Evolutionary conservation across 345 rosid genomes (phyloP).

Genomic region (Corymbia maculata): DNA sequence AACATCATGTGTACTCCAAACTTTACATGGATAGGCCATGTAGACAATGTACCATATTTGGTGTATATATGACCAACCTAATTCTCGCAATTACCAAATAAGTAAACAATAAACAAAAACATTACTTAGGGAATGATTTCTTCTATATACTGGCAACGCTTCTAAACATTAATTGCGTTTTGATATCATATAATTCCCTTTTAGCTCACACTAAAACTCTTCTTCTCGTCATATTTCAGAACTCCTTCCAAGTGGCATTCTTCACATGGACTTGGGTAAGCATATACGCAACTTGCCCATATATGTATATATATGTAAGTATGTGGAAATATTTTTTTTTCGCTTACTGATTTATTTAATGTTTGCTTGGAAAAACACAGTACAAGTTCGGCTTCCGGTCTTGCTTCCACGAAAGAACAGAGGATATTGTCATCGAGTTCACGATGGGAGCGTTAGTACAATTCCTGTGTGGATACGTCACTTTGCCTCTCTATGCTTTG

Average conservation of each 20-base stretch:
- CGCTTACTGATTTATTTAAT: neutral
- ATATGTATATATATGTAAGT: no score
- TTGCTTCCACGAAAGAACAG: conserved; percentile 36
- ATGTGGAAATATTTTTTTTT: neutral
- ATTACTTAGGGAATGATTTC: neutral
- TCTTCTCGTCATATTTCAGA: conserved; percentile 25
- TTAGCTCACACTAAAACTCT: neutral
- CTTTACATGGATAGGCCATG: neutral
- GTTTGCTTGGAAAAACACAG: conserved; percentile 14
- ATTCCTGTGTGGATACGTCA: conserved; percentile 50
- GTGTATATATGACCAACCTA: neutral
- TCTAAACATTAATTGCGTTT: neutral
- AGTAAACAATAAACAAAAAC: neutral
- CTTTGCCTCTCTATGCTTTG: conserved; percentile 56
- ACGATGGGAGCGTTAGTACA: conserved; percentile 37
- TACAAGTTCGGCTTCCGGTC: conserved; percentile 45
- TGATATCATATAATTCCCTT: neutral
- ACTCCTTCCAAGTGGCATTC: conserved; percentile 82
- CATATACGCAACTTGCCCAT: neutral
- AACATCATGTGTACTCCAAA: neutral
- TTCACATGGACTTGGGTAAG: conserved; percentile 89
- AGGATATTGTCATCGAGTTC: conserved; percentile 32
- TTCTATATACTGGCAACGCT: neutral
- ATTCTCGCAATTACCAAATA: neutral
- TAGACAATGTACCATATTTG: neutral